These are phyloP conservation scores for Malassezia restricta DNA, from an alignment of 1,284 basidiomycete genomes.

Conservation along the genomic window DNA sequence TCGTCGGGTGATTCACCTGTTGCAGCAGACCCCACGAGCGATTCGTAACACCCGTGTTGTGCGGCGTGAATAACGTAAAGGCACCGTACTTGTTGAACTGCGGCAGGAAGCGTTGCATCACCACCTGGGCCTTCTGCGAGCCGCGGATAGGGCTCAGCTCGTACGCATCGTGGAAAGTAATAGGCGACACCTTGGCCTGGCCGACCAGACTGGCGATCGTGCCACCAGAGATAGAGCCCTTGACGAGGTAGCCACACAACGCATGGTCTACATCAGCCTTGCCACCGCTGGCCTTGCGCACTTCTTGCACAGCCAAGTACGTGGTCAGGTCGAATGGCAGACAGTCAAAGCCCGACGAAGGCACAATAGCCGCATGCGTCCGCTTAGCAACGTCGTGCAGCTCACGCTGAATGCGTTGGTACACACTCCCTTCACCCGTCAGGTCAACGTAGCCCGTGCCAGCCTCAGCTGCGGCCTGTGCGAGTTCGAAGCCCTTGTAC, in stretches of 20 bases:
- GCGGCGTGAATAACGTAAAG: constrained; percentile 55
- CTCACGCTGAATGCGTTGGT: constrained; percentile 52
- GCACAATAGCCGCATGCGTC: constrained; percentile 59
- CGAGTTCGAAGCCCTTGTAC: constrained; percentile 25
- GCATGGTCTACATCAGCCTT: constrained; percentile 23
- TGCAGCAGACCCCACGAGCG: constrained; percentile 65
- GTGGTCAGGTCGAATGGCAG: constrained; percentile 53
- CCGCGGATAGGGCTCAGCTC: constrained; percentile 14
- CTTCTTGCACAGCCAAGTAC: constrained; percentile 53
- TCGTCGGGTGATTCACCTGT: constrained; percentile 24
- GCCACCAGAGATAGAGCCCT: constrained; percentile 58
- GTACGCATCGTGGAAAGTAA: constrained; percentile 54
- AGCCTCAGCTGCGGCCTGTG: constrained; percentile 52
- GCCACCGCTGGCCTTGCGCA: constrained; percentile 48
- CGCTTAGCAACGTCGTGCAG: constrained; percentile 60
- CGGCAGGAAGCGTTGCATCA: constrained; percentile 52
- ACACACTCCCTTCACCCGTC: constrained; percentile 50
- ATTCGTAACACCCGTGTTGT: constrained; percentile 61
- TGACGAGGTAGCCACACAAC: constrained; percentile 48
- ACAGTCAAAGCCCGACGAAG: constrained; percentile 61
- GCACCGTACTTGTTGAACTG: constrained; percentile 52
- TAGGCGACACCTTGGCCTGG: constrained; percentile 48
- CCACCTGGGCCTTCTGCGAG: constrained; percentile 46
- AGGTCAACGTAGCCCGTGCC: constrained; percentile 60
- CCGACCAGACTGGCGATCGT: constrained; percentile 55